Percentiles rank a stretch among this genome's conserved stretches.
Evolutionary conservation across 352 stramenopile species (phyloP).

Genomic region (Phytophthora cryptogea): DNA sequence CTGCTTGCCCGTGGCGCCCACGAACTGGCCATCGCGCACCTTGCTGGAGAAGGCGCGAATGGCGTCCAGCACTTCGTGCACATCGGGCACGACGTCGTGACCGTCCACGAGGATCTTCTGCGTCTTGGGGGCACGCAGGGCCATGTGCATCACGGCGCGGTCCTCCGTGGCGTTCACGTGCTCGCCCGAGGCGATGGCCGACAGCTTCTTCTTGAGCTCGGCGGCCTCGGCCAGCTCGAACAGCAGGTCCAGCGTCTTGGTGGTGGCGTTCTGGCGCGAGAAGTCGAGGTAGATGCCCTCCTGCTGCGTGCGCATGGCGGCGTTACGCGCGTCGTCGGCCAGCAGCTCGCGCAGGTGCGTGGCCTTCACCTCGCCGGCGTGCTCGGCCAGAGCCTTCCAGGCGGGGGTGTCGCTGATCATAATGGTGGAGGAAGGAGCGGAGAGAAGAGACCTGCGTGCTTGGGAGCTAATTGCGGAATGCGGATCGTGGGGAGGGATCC

Average conservation of each 20-base stretch:
- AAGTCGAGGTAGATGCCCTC: slow-evolving; percentile 95
- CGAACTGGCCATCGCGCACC: slow-evolving; percentile 87
- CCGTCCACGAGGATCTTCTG: slow-evolving; percentile 93
- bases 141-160: slow-evolving; percentile 96
- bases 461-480: slow-evolving; percentile 25
- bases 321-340: slow-evolving; percentile 85
- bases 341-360: slow-evolving; percentile 93
- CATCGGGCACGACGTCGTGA: slow-evolving; percentile 94
- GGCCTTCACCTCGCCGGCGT: slow-evolving; percentile 80
- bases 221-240: slow-evolving; percentile 92
- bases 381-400: slow-evolving; percentile 76
- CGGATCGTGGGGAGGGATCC: slow-evolving; percentile 1
- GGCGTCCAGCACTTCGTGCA: slow-evolving; percentile 95
- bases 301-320: slow-evolving; percentile 91
- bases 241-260: slow-evolving; percentile 89
- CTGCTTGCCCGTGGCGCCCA: slow-evolving; percentile 93
- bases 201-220: slow-evolving; percentile 83
- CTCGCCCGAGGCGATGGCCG: slow-evolving; percentile 92
- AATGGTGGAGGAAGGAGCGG: slow-evolving; percentile 3
- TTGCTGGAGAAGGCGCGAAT: slow-evolving; percentile 93
- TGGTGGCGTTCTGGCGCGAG: slow-evolving; percentile 92
- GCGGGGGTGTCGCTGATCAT: slow-evolving; percentile 80
- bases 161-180: slow-evolving; percentile 97
- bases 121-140: slow-evolving; percentile 88
- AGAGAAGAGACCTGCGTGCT: slow-evolving; percentile 29